Percentiles rank a stretch among this genome's conserved stretches.
phyloP scores from a whole-genome alignment of 2,329 filamentous ascomycete genomes.

The Colletotrichum eleusines region DNA sequence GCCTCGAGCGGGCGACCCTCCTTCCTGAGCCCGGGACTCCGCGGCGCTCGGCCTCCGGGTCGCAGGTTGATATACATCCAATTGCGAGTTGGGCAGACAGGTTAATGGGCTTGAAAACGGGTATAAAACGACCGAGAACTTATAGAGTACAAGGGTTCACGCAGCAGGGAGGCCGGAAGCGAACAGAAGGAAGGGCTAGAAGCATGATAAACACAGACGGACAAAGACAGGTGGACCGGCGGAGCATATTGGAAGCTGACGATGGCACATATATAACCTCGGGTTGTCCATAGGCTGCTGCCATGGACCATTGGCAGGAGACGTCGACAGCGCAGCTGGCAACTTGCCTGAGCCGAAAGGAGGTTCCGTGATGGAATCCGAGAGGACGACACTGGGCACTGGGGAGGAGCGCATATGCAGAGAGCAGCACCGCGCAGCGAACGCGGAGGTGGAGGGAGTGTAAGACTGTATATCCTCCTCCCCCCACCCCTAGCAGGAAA shows the following conservation, averaged over 20 bases:
- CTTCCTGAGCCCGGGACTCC: neutral
- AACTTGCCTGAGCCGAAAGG: slow-evolving; percentile 20
- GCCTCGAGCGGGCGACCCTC: neutral
- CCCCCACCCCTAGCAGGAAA: slow-evolving; percentile 3
- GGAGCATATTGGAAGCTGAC: slow-evolving; percentile 15
- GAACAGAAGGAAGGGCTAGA: slow-evolving; percentile 9
- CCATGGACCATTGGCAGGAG: slow-evolving; percentile 2
- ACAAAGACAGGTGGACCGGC: neutral
- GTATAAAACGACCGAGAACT: neutral
- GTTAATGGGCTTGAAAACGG: neutral
- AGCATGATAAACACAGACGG: slow-evolving; percentile 21
- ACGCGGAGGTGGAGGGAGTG: slow-evolving; percentile 34
- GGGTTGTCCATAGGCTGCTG: neutral
- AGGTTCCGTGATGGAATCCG: slow-evolving; percentile 23
- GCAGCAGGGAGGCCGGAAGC: slow-evolving; percentile 17
- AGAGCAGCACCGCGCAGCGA: slow-evolving; percentile 30
- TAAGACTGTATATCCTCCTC: slow-evolving; percentile 28
- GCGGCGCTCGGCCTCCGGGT: slow-evolving; percentile 8
- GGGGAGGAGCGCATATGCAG: slow-evolving; percentile 30
- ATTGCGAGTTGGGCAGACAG: slow-evolving; percentile 3
- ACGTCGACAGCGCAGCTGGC: slow-evolving; percentile 12
- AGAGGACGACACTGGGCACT: slow-evolving; percentile 24
- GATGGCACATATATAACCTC: slow-evolving; percentile 38
- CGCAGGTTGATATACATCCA: slow-evolving; percentile 40
- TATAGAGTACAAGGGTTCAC: slow-evolving; percentile 17